Base-by-base conservation (phyloP, 768 basidiomycete genomes). In the Leccinum variicolor region DNA sequence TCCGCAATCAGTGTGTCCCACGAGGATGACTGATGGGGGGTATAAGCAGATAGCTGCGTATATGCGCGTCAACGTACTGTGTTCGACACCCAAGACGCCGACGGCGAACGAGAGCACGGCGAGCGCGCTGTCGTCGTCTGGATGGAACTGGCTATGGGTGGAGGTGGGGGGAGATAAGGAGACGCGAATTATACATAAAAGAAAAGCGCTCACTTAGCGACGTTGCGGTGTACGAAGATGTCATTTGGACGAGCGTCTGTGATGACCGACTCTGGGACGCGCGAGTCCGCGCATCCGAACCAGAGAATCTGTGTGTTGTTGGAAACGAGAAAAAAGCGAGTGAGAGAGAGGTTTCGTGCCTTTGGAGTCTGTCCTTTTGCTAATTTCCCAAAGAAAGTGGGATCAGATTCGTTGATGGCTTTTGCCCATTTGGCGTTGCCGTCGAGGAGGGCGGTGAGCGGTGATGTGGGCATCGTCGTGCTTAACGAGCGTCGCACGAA, bases 141-240 rank as follows among this genome's bases (percentile, higher is more conserved):
- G 75, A 55, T 83, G 86, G 68, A 93, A 81, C 74, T 93, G 92
- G 69, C 89, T 90, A 62, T 34, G 3, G 6, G 5, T 4, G 13
- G 29, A 31, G 29, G 4, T 31, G 29, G 41, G 36, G 10, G 6
- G 7, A 14, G 7, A 34, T 36, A 6, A 6, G 34, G 34, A 36
- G 3, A 17, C 15, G 15, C 34, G 15, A 1, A 15, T 36, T 7
- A 36, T 7, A 11, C 1, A 31, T 11, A 31, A 5, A 31, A 31
- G 15, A 48, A 21, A 6, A 6, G 15, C 19, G 49, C 85, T 56
- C 62, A 91, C 87, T 96, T 96, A 26, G 93, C 94, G 59, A 96
- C 85, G 72, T 95, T 95, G 50, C 94, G 79, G 74, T 93, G 86
- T 33, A 90, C 88, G 64, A 96, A 95, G 56, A 96, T 84, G 47